phyloP scores from a whole-genome alignment of 306 rosid species.

The Mimosa pudica region DNA sequence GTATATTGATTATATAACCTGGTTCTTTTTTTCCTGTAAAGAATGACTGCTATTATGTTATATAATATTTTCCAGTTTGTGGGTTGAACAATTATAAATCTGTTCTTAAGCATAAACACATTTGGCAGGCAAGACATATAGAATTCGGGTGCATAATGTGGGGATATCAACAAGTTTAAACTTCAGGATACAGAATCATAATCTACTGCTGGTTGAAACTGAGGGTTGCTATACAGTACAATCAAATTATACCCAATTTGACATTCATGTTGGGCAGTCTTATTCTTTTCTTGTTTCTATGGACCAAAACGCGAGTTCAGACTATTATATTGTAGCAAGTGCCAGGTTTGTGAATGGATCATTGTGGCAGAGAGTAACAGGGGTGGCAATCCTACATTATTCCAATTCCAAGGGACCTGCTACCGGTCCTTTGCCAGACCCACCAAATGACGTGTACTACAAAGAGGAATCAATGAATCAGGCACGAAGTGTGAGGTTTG shows the following conservation, averaged over 20 bases:
- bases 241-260: conserved; percentile 66
- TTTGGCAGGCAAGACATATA: conserved; percentile 82
- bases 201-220: conserved; percentile 69
- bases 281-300: conserved; percentile 72
- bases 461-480: conserved; percentile 70
- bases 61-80: neutral
- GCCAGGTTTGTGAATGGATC: conserved; percentile 91
- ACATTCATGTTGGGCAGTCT: conserved; percentile 91
- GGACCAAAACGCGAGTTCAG: conserved; percentile 91
- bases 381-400: conserved; percentile 84
- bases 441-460: conserved; percentile 72
- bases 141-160: conserved; percentile 82
- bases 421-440: conserved; percentile 78
- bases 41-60: neutral
- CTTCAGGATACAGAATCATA: conserved; percentile 86
- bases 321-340: conserved; percentile 90
- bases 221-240: conserved; percentile 76
- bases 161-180: conserved; percentile 84
- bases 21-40: neutral
- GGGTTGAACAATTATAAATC: neutral
- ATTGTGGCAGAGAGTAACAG: conserved; percentile 79
- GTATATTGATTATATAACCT: neutral
- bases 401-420: conserved; percentile 80
- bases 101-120: conserved; percentile 17
- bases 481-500: conserved; percentile 82